These are phyloP conservation scores for Funneliformis geosporum DNA, from an alignment of 192 early-diverging fungal genomes.

Conservation along the genomic window DNA sequence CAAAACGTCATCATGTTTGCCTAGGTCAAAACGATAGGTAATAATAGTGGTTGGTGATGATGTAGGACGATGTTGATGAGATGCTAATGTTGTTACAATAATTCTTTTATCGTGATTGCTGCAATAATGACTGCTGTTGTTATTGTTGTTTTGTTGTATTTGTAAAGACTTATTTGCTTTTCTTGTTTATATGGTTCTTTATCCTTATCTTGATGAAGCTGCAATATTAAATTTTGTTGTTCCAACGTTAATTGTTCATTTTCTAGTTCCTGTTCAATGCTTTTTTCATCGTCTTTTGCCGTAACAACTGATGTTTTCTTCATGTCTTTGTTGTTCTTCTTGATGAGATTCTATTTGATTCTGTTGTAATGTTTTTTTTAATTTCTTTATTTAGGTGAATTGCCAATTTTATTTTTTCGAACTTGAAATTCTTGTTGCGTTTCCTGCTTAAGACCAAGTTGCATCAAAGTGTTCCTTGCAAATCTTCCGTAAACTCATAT, in stretches of 20 bases:
- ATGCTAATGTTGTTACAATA: slow-evolving; percentile 15
- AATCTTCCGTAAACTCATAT: no score
- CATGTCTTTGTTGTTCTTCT: no score
- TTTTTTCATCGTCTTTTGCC: no score
- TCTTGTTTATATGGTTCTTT: neutral
- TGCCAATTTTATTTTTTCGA: no score
- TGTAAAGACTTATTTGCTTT: slow-evolving; percentile 1
- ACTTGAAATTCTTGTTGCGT: no score
- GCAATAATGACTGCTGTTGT: slow-evolving; percentile 13
- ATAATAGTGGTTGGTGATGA: slow-evolving; percentile 20
- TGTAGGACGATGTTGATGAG: neutral
- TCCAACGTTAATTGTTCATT: neutral
- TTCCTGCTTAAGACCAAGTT: no score
- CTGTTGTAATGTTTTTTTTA: no score
- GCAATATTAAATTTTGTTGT: neutral
- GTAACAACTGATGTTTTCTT: no score
- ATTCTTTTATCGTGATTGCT: slow-evolving; percentile 26
- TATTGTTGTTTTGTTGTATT: slow-evolving; percentile 7
- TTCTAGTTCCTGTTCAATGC: no score
- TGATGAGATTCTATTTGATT: no score
- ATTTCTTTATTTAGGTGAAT: no score
- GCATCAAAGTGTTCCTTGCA: no score
- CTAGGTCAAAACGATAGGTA: slow-evolving; percentile 27
- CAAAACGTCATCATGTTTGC: slow-evolving; percentile 36
- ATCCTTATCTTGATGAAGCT: neutral